A percentile compares a stretch with the other conserved stretches of the same genome.
phyloP scores from a whole-genome alignment of 768 basidiomycete genomes.

The Psilocybe subaeruginosa region DNA sequence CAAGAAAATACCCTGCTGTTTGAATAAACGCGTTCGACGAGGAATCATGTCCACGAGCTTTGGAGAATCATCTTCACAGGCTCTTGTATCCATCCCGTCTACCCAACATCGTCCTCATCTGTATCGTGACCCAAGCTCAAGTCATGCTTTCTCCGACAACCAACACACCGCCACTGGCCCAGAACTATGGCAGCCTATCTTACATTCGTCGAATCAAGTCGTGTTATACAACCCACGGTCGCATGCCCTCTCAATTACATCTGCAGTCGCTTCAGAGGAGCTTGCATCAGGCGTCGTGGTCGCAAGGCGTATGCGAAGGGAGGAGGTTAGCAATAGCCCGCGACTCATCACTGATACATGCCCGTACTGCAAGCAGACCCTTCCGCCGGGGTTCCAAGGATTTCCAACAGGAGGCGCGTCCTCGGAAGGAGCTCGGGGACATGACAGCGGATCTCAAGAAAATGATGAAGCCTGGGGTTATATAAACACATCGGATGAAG shows the following conservation, averaged over 20 bases:
- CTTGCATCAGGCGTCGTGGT: slow-evolving; percentile 26
- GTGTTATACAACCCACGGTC: slow-evolving; percentile 87
- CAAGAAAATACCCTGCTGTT: background rate
- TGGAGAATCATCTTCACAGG: slow-evolving; percentile 10
- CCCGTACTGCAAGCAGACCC: slow-evolving; percentile 73
- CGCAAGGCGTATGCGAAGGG: slow-evolving; percentile 20
- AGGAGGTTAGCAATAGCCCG: slow-evolving; percentile 8
- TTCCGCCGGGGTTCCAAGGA: slow-evolving; percentile 49
- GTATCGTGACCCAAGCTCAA: background rate
- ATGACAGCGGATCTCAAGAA: slow-evolving; percentile 12
- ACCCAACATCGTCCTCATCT: background rate
- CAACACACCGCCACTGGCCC: background rate
- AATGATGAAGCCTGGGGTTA: slow-evolving; percentile 3
- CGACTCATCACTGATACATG: slow-evolving; percentile 40
- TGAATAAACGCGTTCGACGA: background rate
- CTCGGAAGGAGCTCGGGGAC: slow-evolving; percentile 22
- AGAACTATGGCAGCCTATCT: slow-evolving; percentile 73
- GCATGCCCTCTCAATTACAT: slow-evolving; percentile 72
- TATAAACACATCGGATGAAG: slow-evolving; percentile 11
- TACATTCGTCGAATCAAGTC: slow-evolving; percentile 84
- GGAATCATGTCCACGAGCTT: background rate
- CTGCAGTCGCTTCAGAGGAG: slow-evolving; percentile 35
- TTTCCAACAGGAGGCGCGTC: slow-evolving; percentile 10
- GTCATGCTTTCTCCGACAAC: background rate
- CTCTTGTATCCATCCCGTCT: slow-evolving; percentile 14